phyloP scores from a whole-genome alignment of 2,329 filamentous ascomycete species.

The Claviceps sp. region DNA sequence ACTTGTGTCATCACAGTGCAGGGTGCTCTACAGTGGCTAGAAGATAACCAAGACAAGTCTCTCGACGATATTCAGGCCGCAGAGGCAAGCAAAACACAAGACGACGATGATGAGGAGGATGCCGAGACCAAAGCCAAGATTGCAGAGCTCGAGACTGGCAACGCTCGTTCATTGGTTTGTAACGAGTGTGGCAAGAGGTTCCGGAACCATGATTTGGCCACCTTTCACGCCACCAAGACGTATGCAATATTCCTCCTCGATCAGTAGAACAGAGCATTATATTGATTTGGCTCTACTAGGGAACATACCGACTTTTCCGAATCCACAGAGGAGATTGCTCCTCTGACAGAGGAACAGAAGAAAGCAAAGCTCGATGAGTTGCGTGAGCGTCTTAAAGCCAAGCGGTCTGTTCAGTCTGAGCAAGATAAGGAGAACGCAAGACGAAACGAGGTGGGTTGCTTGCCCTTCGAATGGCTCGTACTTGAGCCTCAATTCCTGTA shows the following conservation, averaged over 20 bases:
- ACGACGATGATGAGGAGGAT: conserved; percentile 32
- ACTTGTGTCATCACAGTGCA: conserved; percentile 45
- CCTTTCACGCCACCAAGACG: conserved; percentile 85
- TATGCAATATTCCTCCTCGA: conserved; percentile 20
- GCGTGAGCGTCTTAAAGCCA: conserved; percentile 55
- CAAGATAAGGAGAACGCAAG: conserved; percentile 72
- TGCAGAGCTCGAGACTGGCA: conserved; percentile 54
- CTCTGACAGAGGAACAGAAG: conserved; percentile 86
- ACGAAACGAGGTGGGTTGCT: conserved; percentile 59
- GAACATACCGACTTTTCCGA: conserved; percentile 86
- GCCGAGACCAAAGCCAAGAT: conserved; percentile 40
- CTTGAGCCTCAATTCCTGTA: neutral
- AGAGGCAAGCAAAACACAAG: conserved; percentile 25
- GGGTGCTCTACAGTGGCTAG: conserved; percentile 87
- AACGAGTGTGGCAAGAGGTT: conserved; percentile 93
- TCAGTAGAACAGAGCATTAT: neutral
- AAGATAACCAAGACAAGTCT: conserved; percentile 77
- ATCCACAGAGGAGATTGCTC: conserved; percentile 82
- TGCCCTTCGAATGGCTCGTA: neutral
- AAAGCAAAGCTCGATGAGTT: conserved; percentile 65
- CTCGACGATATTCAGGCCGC: conserved; percentile 62
- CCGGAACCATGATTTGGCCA: conserved; percentile 64
- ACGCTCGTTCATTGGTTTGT: conserved; percentile 70
- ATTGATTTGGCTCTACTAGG: conserved; percentile 22
- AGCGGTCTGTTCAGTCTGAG: conserved; percentile 53